These are phyloP conservation scores for Umbilicus rupestris DNA, from an alignment of 164 flowering plant species.

Conservation along the genomic window DNA sequence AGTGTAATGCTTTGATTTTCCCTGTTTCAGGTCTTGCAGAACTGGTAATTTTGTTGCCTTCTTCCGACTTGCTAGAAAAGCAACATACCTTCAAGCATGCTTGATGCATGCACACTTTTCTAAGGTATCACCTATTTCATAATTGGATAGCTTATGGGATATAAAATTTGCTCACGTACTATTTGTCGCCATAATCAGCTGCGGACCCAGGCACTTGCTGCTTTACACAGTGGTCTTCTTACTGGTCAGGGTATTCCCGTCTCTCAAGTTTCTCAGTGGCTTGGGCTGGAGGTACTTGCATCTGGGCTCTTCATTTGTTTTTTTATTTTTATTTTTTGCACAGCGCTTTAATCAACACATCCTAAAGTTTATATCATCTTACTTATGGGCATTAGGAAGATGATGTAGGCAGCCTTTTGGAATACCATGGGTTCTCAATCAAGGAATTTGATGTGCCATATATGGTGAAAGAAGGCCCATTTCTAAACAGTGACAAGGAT, in stretches of 20 bases:
- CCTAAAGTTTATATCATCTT: background rate
- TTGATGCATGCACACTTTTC: conserved; percentile 98
- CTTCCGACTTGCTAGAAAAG: conserved; percentile 80
- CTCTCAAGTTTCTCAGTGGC: conserved; percentile 59
- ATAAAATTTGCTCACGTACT: conserved; percentile 7
- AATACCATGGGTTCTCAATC: conserved; percentile 73
- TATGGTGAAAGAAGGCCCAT: conserved; percentile 85
- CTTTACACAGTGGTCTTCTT: conserved; percentile 76
- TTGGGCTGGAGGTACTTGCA: conserved; percentile 77
- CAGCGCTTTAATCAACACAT: background rate
- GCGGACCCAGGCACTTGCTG: conserved; percentile 93
- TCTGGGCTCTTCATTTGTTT: background rate
- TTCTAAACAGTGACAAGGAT: conserved; percentile 55
- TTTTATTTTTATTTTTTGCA: background rate
- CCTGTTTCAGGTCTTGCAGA: conserved; percentile 79
- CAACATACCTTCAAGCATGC: conserved; percentile 94
- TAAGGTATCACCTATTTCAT: conserved; percentile 44
- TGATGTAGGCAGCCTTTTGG: conserved; percentile 56
- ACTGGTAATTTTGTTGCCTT: conserved; percentile 81
- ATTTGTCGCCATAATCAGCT: conserved; percentile 47
- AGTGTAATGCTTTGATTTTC: background rate
- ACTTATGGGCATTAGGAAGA: conserved; percentile 46
- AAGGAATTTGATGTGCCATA: conserved; percentile 79
- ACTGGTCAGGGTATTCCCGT: conserved; percentile 86
- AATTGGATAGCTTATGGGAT: background rate